Conservation (phyloP, 805 yeast genomes). For the Yarrowia sp. region DNA sequence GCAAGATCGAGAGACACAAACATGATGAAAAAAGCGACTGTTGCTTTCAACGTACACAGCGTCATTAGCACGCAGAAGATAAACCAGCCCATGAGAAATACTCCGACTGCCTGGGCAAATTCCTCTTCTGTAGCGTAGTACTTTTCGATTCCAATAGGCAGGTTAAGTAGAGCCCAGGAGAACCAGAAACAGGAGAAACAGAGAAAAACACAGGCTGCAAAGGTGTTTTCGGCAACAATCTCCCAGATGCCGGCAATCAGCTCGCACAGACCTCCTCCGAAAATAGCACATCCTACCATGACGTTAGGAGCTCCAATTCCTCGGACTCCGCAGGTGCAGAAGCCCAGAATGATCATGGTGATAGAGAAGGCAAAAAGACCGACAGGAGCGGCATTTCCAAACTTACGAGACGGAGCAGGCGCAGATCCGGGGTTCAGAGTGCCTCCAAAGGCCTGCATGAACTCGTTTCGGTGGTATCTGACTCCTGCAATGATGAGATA, state of each 20-base stretch:
- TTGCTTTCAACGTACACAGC: constrained; percentile 57
- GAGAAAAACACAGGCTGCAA: constrained; percentile 52
- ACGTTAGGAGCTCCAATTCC: constrained; percentile 53
- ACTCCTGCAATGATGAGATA: constrained; percentile 64
- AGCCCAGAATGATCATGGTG: constrained; percentile 56
- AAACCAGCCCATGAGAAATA: constrained; percentile 59
- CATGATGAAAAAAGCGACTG: constrained; percentile 58
- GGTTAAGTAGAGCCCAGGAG: constrained; percentile 53
- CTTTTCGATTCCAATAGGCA: constrained; percentile 49
- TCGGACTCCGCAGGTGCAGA: constrained; percentile 53
- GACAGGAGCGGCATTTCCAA: constrained; percentile 61
- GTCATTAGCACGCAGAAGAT: constrained; percentile 54
- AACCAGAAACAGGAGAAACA: constrained; percentile 61
- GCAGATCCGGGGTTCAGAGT: constrained; percentile 22
- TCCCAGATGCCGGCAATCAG: constrained; percentile 64
- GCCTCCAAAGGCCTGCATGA: constrained; percentile 52
- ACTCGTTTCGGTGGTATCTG: constrained; percentile 55
- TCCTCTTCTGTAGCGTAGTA: constrained; percentile 39
- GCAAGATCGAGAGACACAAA: constrained; percentile 45
- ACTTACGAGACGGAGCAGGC: constrained; percentile 44
- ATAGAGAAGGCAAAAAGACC: constrained; percentile 58
- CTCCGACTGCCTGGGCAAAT: constrained; percentile 49
- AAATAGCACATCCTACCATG: constrained; percentile 57
- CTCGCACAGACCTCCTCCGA: constrained; percentile 60
- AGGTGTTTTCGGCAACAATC: constrained; percentile 57